Conservation (phyloP, 2,329 filamentous ascomycete genomes). For the Phaeosphaeriaceae sp. region DNA sequence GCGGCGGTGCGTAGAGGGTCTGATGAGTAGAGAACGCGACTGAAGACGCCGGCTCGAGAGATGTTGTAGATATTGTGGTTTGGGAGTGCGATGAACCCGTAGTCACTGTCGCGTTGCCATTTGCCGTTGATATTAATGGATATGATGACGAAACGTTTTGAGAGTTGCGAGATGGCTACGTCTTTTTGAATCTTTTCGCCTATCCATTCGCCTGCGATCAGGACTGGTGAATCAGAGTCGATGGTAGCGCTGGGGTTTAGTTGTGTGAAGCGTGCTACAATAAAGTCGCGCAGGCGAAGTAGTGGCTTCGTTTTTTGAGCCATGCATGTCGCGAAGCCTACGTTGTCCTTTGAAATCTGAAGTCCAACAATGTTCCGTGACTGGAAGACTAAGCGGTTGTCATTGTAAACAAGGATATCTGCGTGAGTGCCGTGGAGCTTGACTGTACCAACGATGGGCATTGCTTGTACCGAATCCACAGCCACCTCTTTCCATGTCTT, state of each 20-base stretch:
- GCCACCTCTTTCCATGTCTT: slow-evolving; percentile 20
- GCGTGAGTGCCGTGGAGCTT: slow-evolving; percentile 45
- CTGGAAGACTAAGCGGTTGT: slow-evolving; percentile 31
- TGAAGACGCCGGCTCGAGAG: slow-evolving; percentile 26
- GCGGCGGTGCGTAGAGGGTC: slow-evolving; percentile 15
- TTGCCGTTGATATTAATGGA: slow-evolving; percentile 31
- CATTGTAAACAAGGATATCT: slow-evolving; percentile 33
- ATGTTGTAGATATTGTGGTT: slow-evolving; percentile 32
- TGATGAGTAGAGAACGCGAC: slow-evolving; percentile 20
- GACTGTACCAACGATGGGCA: slow-evolving; percentile 35
- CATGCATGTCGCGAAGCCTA: slow-evolving; percentile 34
- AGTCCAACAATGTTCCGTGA: slow-evolving; percentile 30
- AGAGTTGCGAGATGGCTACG: slow-evolving; percentile 32
- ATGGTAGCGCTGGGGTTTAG: slow-evolving; percentile 18
- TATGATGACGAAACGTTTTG: slow-evolving; percentile 36
- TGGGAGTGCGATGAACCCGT: slow-evolving; percentile 25
- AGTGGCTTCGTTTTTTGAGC: slow-evolving; percentile 14
- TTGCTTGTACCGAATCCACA: slow-evolving; percentile 12
- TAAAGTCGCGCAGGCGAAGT: slow-evolving; percentile 24
- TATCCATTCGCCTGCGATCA: slow-evolving; percentile 43
- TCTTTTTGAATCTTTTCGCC: slow-evolving; percentile 35
- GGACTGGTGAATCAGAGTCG: slow-evolving; percentile 15
- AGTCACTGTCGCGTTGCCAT: slow-evolving; percentile 33
- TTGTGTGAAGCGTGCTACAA: slow-evolving; percentile 23
- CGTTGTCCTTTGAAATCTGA: slow-evolving; percentile 26